Evolutionary conservation across 1,284 basidiomycete species (phyloP).

Genomic region (Flammula alnicola): DNA sequence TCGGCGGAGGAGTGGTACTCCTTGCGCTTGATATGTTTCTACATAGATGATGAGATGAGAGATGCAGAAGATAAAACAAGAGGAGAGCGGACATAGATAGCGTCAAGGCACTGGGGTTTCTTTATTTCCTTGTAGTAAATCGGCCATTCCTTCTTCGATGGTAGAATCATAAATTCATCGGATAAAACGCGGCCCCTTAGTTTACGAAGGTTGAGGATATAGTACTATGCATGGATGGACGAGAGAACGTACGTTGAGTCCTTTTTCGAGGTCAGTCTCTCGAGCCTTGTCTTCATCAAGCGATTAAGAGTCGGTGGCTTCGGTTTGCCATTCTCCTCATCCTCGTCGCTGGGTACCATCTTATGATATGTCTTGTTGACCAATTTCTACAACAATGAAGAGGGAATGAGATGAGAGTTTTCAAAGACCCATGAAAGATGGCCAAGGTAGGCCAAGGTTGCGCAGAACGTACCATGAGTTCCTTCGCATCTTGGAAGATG

Average conservation of each 20-base stretch:
- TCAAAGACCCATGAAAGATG: not conserved
- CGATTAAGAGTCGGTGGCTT: constrained; percentile 66
- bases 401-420: constrained; percentile 9
- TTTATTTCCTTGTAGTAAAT: constrained; percentile 88
- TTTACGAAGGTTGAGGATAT: constrained; percentile 11
- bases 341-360: constrained; percentile 55
- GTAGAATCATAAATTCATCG: constrained; percentile 83
- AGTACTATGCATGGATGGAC: not conserved
- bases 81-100: constrained; percentile 69
- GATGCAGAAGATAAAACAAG: constrained; percentile 4
- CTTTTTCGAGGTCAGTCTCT: constrained; percentile 72
- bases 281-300: constrained; percentile 65
- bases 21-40: constrained; percentile 81
- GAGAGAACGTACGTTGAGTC: constrained; percentile 67
- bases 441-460: not conserved
- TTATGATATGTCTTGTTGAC: constrained; percentile 65
- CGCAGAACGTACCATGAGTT: constrained; percentile 47
- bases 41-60: constrained; percentile 15
- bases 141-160: constrained; percentile 79
- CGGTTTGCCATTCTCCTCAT: constrained; percentile 47
- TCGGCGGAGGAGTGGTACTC: constrained; percentile 69
- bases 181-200: constrained; percentile 71
- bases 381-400: constrained; percentile 58
- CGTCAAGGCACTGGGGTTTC: constrained; percentile 80
- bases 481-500: constrained; percentile 86